Base-by-base conservation (phyloP, 306 rosid genomes). In the Acmispon strigosus region DNA sequence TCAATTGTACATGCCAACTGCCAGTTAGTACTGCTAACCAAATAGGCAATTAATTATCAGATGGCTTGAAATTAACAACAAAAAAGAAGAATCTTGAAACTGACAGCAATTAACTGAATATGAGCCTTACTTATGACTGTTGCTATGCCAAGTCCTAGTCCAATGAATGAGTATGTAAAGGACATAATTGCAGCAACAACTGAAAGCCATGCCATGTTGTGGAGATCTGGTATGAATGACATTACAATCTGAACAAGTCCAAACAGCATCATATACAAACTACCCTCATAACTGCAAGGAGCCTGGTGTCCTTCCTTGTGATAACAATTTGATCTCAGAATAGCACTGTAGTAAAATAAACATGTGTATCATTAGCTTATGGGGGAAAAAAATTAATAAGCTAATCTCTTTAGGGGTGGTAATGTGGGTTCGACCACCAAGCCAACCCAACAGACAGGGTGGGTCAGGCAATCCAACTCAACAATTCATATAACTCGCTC, bases 181-280 rank as follows among this genome's bases (percentile, higher is more conserved):
- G 97, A 91, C 97, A 91, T 91, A 63, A 84, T 8, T 45, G 97
- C 90, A 8, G 97, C 97, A 29, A 86, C 39, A 69, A 72, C 72
- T 0, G 97, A 91, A 66, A 91, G 89, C 97, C 97, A 91, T 16
- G 81, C 72, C 95, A 91, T 85, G 87, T 85, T 82, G 63, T 91
- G 95, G 71, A 91, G 89, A 85, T 88, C 90, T 20, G 98, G 98
- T 65, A 92, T 90, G 72, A 90, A 95, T 8, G 98, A 92, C 87
- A 90, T 67, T 7, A 88, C 10, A 14, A 92, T 75, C 82, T 92
- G 93, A 15, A 88, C 52, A 29, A 69, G 44, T 79, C 98, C 98
- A 76, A 92, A 92, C 5, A 92, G 1, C 53, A 85, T 14, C 90
- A 90, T 92, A 69, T 78, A 88, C 37, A 75, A 6, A 51, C 41